Base-by-base conservation (phyloP, 192 early-diverging fungal genomes). In the Gigaspora rosea region DNA sequence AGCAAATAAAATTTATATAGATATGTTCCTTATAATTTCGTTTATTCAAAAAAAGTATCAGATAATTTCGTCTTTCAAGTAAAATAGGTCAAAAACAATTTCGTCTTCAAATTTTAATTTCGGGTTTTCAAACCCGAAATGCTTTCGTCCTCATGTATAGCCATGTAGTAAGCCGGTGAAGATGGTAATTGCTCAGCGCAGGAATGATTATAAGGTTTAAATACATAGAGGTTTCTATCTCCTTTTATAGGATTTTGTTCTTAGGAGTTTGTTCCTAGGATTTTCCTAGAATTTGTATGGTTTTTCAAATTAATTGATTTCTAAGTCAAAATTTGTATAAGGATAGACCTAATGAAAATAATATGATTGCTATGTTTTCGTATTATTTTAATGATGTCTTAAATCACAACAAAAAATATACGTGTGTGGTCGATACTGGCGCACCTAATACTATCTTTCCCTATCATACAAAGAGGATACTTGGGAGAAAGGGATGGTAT, bases 361-460 rank as follows among this genome's bases (percentile, higher is more conserved):
- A 66, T 66, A n/a, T 66, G 64, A 66, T 66, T n/a, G n/a, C n/a
- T n/a, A n/a, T 18, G 64, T 47, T 66, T 66, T 66, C 33, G 64
- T 51, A 51, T 69, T 46, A 73, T 59, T 73, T 58, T 32, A 59
- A 59, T 73, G 57, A 73, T 50, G 22, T 8, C n/a, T 3, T n/a
- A 2, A 73, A 73, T 59, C 46, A 73, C 57, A 57, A 73, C 36
- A 73, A 73, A 59, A 70, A 58, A 59, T 73, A 73, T 61, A 59
- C 32, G 16, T 73, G 71, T n/a, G 56, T 73, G 35, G 56, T 73
- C 7, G 71, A 73, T 61, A 73, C 71, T 46, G 71, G 71, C n/a
- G 71, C 57, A 15, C 57, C 41, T 27, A 13, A 58, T 46, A 22
- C 35, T 7, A 73, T 73, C 41, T 47, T 73, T 12, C 56, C 51